A percentile compares a stretch with the other conserved stretches of the same genome.
These are phyloP conservation scores for Orbilia quercus DNA, from an alignment of 2,329 filamentous ascomycete species.

Conservation along the genomic window DNA sequence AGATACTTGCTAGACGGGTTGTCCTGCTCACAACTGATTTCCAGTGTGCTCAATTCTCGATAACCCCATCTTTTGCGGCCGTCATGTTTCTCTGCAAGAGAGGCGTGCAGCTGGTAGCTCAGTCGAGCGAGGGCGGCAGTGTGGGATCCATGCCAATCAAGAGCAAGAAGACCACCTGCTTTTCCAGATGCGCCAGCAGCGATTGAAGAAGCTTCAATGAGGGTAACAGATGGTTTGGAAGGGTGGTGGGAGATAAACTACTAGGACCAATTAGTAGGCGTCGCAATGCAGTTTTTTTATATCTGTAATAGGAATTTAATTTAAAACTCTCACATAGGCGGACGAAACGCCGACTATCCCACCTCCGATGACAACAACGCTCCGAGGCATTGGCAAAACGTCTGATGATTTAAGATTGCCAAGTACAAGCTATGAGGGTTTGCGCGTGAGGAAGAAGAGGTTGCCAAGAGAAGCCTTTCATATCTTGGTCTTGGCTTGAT, in stretches of 20 bases:
- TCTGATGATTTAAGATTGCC: too few relatives aligned
- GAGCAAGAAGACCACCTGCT: slow-evolving; percentile 85
- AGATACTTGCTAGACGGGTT: not conserved
- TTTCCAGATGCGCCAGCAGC: slow-evolving; percentile 95
- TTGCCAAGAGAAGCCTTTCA: too few relatives aligned
- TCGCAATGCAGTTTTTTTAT: not conserved
- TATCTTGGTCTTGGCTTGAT: too few relatives aligned
- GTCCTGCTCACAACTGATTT: slow-evolving; percentile 38
- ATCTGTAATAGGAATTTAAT: not conserved
- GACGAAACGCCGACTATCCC: slow-evolving; percentile 52
- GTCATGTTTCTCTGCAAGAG: slow-evolving; percentile 84
- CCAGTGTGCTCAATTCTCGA: slow-evolving; percentile 54
- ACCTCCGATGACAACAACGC: slow-evolving; percentile 44
- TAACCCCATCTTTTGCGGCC: slow-evolving; percentile 89
- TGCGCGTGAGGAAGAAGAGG: too few relatives aligned
- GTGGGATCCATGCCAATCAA: slow-evolving; percentile 56
- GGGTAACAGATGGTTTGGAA: slow-evolving; percentile 78
- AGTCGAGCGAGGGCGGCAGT: slow-evolving; percentile 77
- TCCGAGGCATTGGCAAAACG: slow-evolving; percentile 30
- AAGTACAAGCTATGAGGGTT: too few relatives aligned
- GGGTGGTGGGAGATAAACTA: slow-evolving; percentile 76
- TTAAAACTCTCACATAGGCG: slow-evolving; percentile 49
- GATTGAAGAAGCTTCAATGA: slow-evolving; percentile 86
- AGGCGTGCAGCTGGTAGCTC: slow-evolving; percentile 82
- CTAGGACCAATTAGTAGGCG: not conserved